phyloP scores from a whole-genome alignment of 177 flowering plant genomes.

The Vitis hybrid region DNA sequence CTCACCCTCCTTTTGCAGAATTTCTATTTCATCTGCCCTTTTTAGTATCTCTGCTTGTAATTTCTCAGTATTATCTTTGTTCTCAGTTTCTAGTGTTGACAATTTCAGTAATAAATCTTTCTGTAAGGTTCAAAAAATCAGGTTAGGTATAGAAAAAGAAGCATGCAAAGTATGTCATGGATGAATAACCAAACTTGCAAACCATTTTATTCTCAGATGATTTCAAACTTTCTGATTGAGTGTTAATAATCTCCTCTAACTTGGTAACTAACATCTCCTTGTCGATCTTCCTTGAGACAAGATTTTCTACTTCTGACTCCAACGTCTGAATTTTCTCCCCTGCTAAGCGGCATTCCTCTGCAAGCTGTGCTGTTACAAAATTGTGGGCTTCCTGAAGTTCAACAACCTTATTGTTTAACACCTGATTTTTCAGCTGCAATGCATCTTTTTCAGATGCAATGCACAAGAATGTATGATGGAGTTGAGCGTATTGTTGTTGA shows the following conservation, averaged over 20 bases:
- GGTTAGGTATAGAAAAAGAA: slow-evolving; percentile 16
- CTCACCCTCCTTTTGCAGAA: slow-evolving; percentile 48
- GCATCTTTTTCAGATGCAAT: slow-evolving; percentile 56
- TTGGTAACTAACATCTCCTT: slow-evolving; percentile 48
- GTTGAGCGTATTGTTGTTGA: slow-evolving; percentile 41
- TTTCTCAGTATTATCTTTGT: slow-evolving; percentile 49
- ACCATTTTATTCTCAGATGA: slow-evolving; percentile 74
- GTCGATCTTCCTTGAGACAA: slow-evolving; percentile 56
- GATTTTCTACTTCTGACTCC: slow-evolving; percentile 62
- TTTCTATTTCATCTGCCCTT: slow-evolving; percentile 52
- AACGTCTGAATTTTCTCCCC: slow-evolving; percentile 60
- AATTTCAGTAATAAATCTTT: slow-evolving; percentile 62
- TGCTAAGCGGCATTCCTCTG: slow-evolving; percentile 68
- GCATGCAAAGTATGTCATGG: not conserved
- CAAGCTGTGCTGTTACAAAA: slow-evolving; percentile 59
- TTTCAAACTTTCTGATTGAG: slow-evolving; percentile 46
- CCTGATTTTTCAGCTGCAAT: slow-evolving; percentile 44
- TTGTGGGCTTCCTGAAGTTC: slow-evolving; percentile 75
- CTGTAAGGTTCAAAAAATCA: slow-evolving; percentile 48
- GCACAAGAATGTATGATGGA: slow-evolving; percentile 36
- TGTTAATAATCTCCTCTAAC: slow-evolving; percentile 51
- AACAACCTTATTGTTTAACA: slow-evolving; percentile 45
- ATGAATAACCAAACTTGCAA: slow-evolving; percentile 12
- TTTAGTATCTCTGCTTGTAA: slow-evolving; percentile 47
- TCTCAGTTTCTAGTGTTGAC: slow-evolving; percentile 60